These are phyloP conservation scores for Magnaporthiopsis poae DNA, from an alignment of 2,329 filamentous ascomycete species.

Conservation along the genomic window DNA sequence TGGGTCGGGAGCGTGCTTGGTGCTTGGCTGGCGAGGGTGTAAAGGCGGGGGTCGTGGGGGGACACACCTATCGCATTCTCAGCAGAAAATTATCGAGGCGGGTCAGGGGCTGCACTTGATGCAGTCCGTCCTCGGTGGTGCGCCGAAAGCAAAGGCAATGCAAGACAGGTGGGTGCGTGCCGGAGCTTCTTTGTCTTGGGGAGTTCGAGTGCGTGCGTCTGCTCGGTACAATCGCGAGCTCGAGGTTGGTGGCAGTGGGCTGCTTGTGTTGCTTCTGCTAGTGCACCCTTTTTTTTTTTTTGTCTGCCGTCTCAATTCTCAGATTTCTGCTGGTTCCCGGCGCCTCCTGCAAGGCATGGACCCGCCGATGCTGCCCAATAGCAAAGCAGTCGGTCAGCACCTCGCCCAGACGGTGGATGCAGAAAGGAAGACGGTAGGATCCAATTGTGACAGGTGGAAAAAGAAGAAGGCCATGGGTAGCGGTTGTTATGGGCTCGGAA, in stretches of 20 bases:
- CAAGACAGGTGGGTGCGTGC: background rate
- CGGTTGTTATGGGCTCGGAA: background rate
- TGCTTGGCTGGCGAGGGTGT: background rate
- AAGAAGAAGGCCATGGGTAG: background rate
- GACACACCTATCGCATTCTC: background rate
- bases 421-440: background rate
- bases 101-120: constrained; percentile 1
- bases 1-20: background rate
- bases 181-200: background rate
- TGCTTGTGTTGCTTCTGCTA: background rate
- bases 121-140: background rate
- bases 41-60: background rate
- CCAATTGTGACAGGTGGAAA: background rate
- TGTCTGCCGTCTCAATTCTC: background rate
- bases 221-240: background rate
- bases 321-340: constrained; percentile 4
- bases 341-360: constrained; percentile 2
- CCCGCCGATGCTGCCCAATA: background rate
- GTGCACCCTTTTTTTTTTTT: background rate
- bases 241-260: background rate
- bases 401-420: background rate
- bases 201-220: too few relatives aligned
- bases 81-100: constrained; percentile 1
- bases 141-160: background rate
- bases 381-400: background rate